phyloP scores from a whole-genome alignment of 805 yeast species.

The Metschnikowia amazonensis region DNA sequence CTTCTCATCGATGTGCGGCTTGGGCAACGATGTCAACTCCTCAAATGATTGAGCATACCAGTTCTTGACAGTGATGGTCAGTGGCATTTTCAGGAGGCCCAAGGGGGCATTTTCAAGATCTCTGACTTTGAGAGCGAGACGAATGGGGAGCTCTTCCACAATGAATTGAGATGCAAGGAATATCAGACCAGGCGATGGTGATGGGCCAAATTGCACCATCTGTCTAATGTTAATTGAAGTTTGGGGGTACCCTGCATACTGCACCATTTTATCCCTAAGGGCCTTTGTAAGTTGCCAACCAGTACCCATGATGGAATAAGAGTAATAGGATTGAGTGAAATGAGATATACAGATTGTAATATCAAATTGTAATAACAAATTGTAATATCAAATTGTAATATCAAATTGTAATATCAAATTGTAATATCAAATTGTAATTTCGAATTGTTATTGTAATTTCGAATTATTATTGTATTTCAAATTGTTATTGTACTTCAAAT shows the following conservation, averaged over 20 bases:
- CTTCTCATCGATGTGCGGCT: constrained; percentile 49
- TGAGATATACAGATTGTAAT: no score
- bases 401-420: no score
- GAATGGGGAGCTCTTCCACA: constrained; percentile 80
- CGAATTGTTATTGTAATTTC: no score
- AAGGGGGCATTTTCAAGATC: constrained; percentile 79
- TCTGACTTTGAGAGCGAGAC: constrained; percentile 80
- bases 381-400: no score
- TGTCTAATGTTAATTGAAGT: constrained; percentile 81
- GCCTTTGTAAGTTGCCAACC: constrained; percentile 49
- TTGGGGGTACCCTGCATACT: constrained; percentile 70
- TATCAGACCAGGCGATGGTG: constrained; percentile 72
- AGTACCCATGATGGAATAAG: constrained; percentile 33
- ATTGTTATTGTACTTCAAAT: no score
- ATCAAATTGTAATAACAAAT: no score
- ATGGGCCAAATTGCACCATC: constrained; percentile 87
- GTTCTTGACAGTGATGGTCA: constrained; percentile 69
- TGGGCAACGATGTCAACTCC: constrained; percentile 63
- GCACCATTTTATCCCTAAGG: constrained; percentile 53
- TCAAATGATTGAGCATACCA: constrained; percentile 93
- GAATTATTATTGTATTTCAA: no score
- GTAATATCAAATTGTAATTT: no score
- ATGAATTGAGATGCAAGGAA: constrained; percentile 82
- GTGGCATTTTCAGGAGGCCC: constrained; percentile 68
- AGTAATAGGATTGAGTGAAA: no score